Percentiles rank a stretch among this genome's conserved stretches.
Conservation (phyloP, 2,329 filamentous ascomycete genomes). For the Decorospora gaudefroyi region DNA sequence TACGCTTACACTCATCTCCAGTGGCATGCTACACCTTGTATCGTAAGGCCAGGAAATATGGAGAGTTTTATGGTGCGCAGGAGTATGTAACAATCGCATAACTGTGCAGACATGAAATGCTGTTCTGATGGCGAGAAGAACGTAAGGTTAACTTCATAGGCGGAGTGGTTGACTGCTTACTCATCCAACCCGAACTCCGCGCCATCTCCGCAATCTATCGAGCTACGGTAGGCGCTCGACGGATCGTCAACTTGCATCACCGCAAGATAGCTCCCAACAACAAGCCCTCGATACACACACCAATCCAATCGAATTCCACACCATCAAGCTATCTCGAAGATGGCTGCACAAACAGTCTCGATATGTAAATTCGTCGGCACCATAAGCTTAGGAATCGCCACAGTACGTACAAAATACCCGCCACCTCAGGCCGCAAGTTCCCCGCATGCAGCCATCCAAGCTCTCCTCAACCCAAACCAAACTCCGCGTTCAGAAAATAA, state of each 20-base stretch:
- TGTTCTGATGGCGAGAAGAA: too few species aligned
- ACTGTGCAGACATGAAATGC: too few species aligned
- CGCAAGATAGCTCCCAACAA: background rate
- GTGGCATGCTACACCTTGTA: too few species aligned
- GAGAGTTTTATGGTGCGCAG: too few species aligned
- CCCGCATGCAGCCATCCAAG: slow-evolving; percentile 11
- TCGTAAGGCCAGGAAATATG: too few species aligned
- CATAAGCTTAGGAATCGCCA: slow-evolving; percentile 83
- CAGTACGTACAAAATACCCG: slow-evolving; percentile 62
- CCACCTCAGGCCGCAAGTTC: slow-evolving; percentile 14
- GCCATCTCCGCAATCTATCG: slow-evolving; percentile 23
- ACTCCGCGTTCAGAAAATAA: background rate
- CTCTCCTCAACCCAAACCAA: background rate
- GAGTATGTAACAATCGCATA: too few species aligned
- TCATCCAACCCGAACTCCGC: slow-evolving; percentile 7
- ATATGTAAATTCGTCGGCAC: slow-evolving; percentile 92
- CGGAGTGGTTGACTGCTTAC: background rate
- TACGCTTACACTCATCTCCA: too few species aligned
- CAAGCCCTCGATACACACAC: background rate
- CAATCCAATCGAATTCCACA: background rate
- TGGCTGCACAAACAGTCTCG: slow-evolving; percentile 72
- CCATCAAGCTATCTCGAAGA: slow-evolving; percentile 25
- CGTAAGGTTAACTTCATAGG: too few species aligned
- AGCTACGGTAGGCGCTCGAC: slow-evolving; percentile 5
- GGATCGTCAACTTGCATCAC: slow-evolving; percentile 28